phyloP scores from a whole-genome alignment of 257 asterid species.

The Eustoma russellianum region DNA sequence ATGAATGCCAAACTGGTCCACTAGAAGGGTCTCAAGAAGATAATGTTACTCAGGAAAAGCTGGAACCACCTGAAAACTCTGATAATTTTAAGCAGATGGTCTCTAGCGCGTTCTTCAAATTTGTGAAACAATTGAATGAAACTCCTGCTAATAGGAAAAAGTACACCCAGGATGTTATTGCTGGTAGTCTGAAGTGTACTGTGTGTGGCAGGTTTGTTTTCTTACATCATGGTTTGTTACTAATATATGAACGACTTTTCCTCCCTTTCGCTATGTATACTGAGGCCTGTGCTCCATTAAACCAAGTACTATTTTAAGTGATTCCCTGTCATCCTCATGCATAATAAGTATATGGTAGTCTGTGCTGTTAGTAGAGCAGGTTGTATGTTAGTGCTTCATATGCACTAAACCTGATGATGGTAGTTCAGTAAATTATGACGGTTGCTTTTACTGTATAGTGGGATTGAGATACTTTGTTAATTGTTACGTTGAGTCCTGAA shows the following conservation, averaged over 20 bases:
- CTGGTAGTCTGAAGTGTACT: conserved; percentile 59
- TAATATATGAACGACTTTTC: conserved; percentile 1
- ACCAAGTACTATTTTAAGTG: neutral
- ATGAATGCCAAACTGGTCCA: conserved; percentile 22
- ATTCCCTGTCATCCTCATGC: neutral
- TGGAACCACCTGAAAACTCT: conserved; percentile 57
- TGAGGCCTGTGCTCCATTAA: conserved; percentile 2
- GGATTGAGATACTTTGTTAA: neutral
- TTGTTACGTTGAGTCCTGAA: neutral
- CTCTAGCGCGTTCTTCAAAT: conserved; percentile 47
- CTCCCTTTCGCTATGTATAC: conserved; percentile 4
- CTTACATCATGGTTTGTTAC: conserved; percentile 18
- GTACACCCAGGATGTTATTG: conserved; percentile 35
- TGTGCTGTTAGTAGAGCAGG: neutral
- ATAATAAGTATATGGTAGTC: neutral
- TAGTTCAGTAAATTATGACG: neutral
- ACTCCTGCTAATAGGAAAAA: conserved; percentile 40
- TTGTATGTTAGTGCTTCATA: neutral
- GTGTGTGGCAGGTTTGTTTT: conserved; percentile 72
- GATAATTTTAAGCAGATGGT: conserved; percentile 65
- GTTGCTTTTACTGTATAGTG: neutral
- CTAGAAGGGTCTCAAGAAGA: conserved; percentile 22
- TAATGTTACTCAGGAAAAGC: conserved; percentile 22
- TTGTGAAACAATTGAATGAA: conserved; percentile 51
- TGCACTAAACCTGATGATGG: neutral